These are phyloP conservation scores for Backusella psychrophila DNA, from an alignment of 192 early-diverging fungal species.

Conservation along the genomic window DNA sequence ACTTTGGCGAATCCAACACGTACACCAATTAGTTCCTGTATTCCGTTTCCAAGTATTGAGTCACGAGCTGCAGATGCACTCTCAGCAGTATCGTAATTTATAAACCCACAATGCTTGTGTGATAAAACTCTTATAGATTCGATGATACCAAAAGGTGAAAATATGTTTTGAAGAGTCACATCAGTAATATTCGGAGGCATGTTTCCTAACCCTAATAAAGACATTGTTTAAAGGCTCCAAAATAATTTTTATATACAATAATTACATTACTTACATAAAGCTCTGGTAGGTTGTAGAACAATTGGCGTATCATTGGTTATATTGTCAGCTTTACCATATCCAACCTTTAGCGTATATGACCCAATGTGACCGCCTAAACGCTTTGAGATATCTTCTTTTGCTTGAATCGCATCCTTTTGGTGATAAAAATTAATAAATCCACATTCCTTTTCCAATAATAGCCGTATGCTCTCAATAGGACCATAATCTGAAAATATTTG, in stretches of 20 bases:
- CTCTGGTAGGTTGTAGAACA: conserved; percentile 57
- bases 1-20: conserved; percentile 93
- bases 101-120: conserved; percentile 95
- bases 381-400: conserved; percentile 78
- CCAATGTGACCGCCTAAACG: conserved; percentile 73
- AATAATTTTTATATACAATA: neutral
- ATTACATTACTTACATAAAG: conserved; percentile 56
- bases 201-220: conserved; percentile 86
- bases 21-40: conserved; percentile 56
- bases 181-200: conserved; percentile 74
- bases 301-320: neutral
- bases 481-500: conserved; percentile 86
- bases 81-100: conserved; percentile 87
- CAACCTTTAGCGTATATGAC: conserved; percentile 69
- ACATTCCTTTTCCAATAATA: conserved; percentile 92
- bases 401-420: conserved; percentile 83
- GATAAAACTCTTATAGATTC: conserved; percentile 91
- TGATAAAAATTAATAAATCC: conserved; percentile 89
- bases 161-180: conserved; percentile 66
- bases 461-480: conserved; percentile 80
- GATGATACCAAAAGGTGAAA: conserved; percentile 77
- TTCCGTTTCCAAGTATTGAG: conserved; percentile 82
- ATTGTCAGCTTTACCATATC: conserved; percentile 74
- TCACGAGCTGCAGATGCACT: conserved; percentile 87
- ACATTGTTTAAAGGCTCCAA: neutral